Evolutionary conservation across 306 rosid genomes (phyloP), one percentile per base, ranked within the genome.

Genomic region (Vigna hirtella): DNA sequence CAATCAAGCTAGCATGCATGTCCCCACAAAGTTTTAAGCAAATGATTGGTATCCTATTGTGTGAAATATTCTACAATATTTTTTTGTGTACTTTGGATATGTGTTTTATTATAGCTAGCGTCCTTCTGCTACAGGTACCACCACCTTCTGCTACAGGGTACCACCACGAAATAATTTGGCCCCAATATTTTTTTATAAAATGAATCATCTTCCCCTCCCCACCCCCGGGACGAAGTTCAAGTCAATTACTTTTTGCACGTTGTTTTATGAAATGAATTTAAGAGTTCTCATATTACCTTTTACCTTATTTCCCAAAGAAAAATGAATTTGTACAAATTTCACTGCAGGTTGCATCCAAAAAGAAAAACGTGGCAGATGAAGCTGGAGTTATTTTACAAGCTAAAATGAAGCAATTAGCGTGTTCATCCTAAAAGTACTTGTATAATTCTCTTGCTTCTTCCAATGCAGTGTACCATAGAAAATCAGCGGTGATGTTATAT

Each of bases 331-430:
- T 70, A 22, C 68, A 77, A 65, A 81, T 81, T 48, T 14, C 61
- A 66, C 72, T 83, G 90, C 90, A 92, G 98, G 90, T 94, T 75
- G 93, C 98, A 48, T 86, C 98, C 16, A 90, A 89, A 73, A 94
- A 94, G 95, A 90, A 88, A 82, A 79, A 84, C 75, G 80, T 94
- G 36, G 86, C 91, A 42, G 91, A 90, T 81, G 96, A 92, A 85
- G 94, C 76, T 2, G 94, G 88, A 55, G 80, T 77, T 20, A 66
- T 89, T 76, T 83, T 93, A 80, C 98, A 93, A 85, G 91, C 89
- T 40, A 93, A 93, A 51, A 34, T 93, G 85, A 93, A 93, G 90
- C 94, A 93, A 59, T 81, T 89, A 71, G 88, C 93, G 53, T 81
- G 93, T 4, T 30, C 88, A 24, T 67, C 87, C 12, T 87, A 85